A percentile compares a stretch with the other conserved stretches of the same genome.
phyloP scores from a whole-genome alignment of 177 flowering plant species.

The Vitis hybrid region DNA sequence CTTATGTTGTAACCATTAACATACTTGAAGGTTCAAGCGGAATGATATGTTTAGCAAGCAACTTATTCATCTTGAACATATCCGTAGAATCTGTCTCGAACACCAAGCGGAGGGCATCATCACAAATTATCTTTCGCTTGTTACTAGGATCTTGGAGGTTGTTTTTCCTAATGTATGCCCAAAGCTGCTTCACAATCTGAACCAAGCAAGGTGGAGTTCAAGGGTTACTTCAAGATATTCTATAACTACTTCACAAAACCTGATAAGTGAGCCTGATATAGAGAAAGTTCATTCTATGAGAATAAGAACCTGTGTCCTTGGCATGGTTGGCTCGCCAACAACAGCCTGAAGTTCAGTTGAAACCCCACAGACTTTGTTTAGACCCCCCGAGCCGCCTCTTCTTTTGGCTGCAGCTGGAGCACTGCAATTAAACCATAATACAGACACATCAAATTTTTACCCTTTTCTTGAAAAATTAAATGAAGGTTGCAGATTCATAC shows the following conservation, averaged over 20 bases:
- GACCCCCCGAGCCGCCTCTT: constrained; percentile 93
- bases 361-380: constrained; percentile 88
- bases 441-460: neutral
- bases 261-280: neutral
- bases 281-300: neutral
- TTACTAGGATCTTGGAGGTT: constrained; percentile 77
- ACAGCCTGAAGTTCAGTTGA: constrained; percentile 86
- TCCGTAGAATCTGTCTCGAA: constrained; percentile 63
- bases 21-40: constrained; percentile 45
- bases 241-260: neutral
- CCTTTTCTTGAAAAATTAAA: neutral
- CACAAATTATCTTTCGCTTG: constrained; percentile 44
- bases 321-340: constrained; percentile 81
- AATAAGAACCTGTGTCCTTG: constrained; percentile 78
- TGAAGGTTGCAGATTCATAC: neutral
- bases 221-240: too few species aligned
- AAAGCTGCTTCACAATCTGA: constrained; percentile 94
- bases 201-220: constrained; percentile 7
- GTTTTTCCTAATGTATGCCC: constrained; percentile 92
- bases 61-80: constrained; percentile 63
- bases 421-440: constrained; percentile 36
- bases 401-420: constrained; percentile 59
- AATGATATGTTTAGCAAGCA: constrained; percentile 49
- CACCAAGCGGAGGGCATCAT: constrained; percentile 36
- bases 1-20: constrained; percentile 10